Evolutionary conservation across 2,329 filamentous ascomycete species (phyloP), one percentile per base, ranked within the genome.

Genomic region (Coniochaeta hoffmannii): DNA sequence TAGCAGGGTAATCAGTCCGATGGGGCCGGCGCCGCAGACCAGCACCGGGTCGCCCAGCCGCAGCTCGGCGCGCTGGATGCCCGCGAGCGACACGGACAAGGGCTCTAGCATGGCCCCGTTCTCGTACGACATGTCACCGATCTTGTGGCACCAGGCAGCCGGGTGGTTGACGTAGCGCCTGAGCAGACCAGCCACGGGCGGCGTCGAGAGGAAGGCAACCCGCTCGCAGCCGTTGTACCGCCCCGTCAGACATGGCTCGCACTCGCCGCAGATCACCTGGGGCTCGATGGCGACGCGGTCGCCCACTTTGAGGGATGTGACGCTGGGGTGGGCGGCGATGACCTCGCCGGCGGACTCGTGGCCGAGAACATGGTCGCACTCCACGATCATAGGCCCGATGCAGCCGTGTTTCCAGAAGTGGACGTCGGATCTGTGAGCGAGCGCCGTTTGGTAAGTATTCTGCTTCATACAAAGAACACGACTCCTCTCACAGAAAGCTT

Each of bases 371-470:
- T 97, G 93, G 66, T 92, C 87, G 66, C 82, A 88, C 62, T 82
- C 81, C 50, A 97, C 93, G 60, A 97, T 87, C 92, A 97, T 97
- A 63, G 92, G 92, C 28, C 93, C 93, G 68, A 97, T 97, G 76
- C 89, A 89, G 62, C 93, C 93, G 52, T 88, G 88, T 69, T 95
- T 90, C 93, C 93, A 97, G 78, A 97, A 97, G 75, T 97, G 93
- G 56, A 97, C 87, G 72, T 97, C 92, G 58, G 90, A 96, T 56
- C 89, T 93, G 64, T 53, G 10, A 24, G 41, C n/a, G 32, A 5
- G 22, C 17, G 14, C n/a, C n/a, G n/a, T n/a, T n/a, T 19, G 46
- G 15, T 36, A 6, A 53, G 49, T 8, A 28, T 11, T 15, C 10
- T 15, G 41, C 22, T 9, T 9, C 22, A n/a, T 22, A 28, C 5